Conservation (phyloP, 208 protist species). For the Vickermania spadyakhi region DNA sequence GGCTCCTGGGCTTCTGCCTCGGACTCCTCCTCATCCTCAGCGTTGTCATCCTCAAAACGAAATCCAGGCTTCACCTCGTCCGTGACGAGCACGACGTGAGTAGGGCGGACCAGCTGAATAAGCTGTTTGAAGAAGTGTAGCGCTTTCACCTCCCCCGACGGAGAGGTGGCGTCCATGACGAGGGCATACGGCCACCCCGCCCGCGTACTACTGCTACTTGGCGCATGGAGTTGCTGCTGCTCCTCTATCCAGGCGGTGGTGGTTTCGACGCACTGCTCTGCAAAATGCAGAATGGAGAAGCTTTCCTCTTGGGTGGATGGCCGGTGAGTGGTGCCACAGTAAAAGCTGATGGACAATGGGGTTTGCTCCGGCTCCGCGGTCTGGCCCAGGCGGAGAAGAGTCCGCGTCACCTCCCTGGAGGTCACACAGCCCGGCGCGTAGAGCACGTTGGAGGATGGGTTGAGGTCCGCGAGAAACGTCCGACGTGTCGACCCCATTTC, state of each 20-base stretch:
- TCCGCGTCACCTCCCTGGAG: constrained; percentile 19
- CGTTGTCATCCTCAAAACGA: not conserved
- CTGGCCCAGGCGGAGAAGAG: constrained; percentile 35
- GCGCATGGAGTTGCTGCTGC: constrained; percentile 4
- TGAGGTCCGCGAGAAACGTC: constrained; percentile 55
- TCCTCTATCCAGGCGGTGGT: constrained; percentile 31
- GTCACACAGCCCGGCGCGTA: constrained; percentile 60
- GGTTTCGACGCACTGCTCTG: constrained; percentile 44
- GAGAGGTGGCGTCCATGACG: constrained; percentile 64
- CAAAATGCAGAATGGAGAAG: constrained; percentile 36
- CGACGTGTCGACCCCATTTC: not conserved
- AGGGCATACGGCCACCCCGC: constrained; percentile 25
- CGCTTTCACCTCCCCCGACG: constrained; percentile 35
- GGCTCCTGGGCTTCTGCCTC: not conserved
- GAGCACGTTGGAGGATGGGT: constrained; percentile 59
- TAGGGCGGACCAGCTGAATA: constrained; percentile 52
- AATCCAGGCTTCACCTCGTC: not conserved
- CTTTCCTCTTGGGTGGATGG: constrained; percentile 24
- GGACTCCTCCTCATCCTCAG: constrained; percentile 12
- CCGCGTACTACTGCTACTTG: constrained; percentile 7
- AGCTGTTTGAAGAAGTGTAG: constrained; percentile 65
- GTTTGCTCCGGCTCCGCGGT: constrained; percentile 19
- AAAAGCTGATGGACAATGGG: constrained; percentile 46
- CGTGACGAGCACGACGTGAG: constrained; percentile 62
- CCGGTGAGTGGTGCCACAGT: constrained; percentile 27